Base-by-base conservation (phyloP, 441 rosid species). In the Aleurites moluccanus region DNA sequence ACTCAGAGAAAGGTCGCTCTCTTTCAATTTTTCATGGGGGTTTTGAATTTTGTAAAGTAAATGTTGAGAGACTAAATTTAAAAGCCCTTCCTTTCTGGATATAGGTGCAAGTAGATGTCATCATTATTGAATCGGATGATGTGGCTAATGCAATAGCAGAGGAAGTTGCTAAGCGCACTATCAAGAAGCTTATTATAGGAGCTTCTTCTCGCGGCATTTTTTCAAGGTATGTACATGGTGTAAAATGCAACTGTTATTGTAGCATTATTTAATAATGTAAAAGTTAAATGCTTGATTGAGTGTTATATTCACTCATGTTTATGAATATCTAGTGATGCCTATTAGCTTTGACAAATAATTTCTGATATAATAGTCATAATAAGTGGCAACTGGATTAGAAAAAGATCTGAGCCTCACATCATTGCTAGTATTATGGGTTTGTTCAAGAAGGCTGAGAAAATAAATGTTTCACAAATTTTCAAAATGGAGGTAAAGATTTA, bases 121-220 rank as follows among this genome's bases (percentile, higher is more conserved):
- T 80, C 44, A 44, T 87, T 49, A 78, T 85, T 69, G 97, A 92
- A 81, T 90, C 96, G 2, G 83, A 89, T 69, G 91, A 91, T 71
- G 89, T 91, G 60, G 90, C 83, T 40, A 82, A 81, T n/a, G 91
- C 96, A 8, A 80, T 93, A 64, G 97, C 93, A 1, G 89, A 95
- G 78, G 96, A 86, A 85, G 85, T 95, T 38, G 55, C 87, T 21
- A 81, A 79, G 79, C 75, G 75, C 14, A 75, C 64, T 18, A 85
- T 90, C 62, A 81, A 67, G 8, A 91, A 90, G 83, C 95, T 95
- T 38, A 94, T 95, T 21, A 86, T 95, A n/a, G 99, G 99, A 83
- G 91, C 91, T 84, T 81, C 95, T 50, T 77, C 96, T 67, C 80
- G 75, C 5, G 82, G 91, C 71, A 81, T 90, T 75, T 90, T 92